These are phyloP conservation scores for Curvularia sp. DNA, from an alignment of 2,329 filamentous ascomycete species.

Conservation along the genomic window DNA sequence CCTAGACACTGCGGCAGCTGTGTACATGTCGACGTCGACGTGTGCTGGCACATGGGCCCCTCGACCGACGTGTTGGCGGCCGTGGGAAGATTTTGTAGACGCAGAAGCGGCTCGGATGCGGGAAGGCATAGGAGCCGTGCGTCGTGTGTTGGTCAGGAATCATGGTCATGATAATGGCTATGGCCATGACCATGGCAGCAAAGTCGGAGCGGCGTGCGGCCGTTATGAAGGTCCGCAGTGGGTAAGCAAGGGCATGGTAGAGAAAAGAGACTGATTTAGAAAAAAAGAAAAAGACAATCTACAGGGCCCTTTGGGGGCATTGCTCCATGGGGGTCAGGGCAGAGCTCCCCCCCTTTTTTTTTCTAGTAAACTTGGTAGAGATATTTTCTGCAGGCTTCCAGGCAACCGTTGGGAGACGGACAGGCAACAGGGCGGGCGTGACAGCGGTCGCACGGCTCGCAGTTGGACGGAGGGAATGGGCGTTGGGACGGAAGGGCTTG, in stretches of 20 bases:
- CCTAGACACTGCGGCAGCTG: slow-evolving; percentile 19
- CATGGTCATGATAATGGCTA: neutral
- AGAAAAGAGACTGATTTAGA: neutral
- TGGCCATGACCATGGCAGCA: neutral
- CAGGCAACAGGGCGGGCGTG: slow-evolving; percentile 26
- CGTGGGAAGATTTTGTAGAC: slow-evolving; percentile 17
- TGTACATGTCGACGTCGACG: neutral
- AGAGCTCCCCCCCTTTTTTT: slow-evolving; percentile 18
- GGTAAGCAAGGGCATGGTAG: neutral
- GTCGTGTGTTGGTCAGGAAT: slow-evolving; percentile 12
- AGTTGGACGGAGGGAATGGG: slow-evolving; percentile 22
- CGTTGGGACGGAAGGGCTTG: slow-evolving; percentile 25
- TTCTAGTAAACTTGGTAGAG: too few species aligned
- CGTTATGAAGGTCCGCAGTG: slow-evolving; percentile 15
- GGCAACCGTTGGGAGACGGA: slow-evolving; percentile 33
- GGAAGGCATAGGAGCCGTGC: slow-evolving; percentile 27
- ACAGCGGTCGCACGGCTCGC: slow-evolving; percentile 34
- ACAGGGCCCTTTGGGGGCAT: slow-evolving; percentile 17
- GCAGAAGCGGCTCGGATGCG: slow-evolving; percentile 27
- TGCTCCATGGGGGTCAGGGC: slow-evolving; percentile 21
- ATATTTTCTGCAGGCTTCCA: slow-evolving; percentile 22
- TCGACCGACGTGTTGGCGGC: slow-evolving; percentile 13
- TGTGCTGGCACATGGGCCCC: slow-evolving; percentile 13
- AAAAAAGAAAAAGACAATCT: slow-evolving; percentile 4
- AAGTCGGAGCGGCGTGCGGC: slow-evolving; percentile 3